Evolutionary conservation across 176 grass and related monocot species (phyloP).

Genomic region (Musa schizocarpa): DNA sequence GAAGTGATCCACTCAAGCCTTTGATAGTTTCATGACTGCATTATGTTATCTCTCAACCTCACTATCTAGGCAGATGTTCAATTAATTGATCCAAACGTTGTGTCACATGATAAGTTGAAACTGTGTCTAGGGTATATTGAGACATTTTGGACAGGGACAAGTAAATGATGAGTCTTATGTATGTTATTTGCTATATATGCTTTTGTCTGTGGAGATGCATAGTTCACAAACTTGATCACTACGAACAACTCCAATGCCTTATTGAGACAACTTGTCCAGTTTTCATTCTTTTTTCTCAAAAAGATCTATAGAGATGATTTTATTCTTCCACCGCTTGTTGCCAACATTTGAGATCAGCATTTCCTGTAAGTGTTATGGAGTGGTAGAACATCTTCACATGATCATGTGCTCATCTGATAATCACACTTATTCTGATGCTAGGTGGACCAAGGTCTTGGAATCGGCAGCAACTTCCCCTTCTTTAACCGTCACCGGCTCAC

Average conservation of each 20-base stretch:
- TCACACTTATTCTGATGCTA: slow-evolving; percentile 24
- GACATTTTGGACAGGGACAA: not conserved
- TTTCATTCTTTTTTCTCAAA: no score
- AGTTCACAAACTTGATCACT: no score
- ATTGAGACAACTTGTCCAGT: no score
- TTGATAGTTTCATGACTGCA: not conserved
- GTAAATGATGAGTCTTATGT: not conserved
- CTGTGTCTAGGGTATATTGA: not conserved
- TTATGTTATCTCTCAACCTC: not conserved
- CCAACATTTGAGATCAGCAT: not conserved
- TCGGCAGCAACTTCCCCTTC: slow-evolving; percentile 81
- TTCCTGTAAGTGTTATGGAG: not conserved
- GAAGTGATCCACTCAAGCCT: no score
- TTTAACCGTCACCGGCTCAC: slow-evolving; percentile 96
- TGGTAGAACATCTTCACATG: not conserved
- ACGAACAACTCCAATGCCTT: no score
- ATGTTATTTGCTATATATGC: not conserved
- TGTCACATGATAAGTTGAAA: no score
- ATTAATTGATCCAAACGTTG: not conserved
- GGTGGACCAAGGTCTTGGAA: slow-evolving; percentile 96
- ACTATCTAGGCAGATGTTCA: not conserved
- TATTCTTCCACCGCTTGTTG: not conserved
- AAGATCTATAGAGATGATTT: not conserved
- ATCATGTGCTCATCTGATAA: not conserved
- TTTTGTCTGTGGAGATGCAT: no score